Conservation (phyloP, 106 monocot species). For the Dioscorea zingiberensis region DNA sequence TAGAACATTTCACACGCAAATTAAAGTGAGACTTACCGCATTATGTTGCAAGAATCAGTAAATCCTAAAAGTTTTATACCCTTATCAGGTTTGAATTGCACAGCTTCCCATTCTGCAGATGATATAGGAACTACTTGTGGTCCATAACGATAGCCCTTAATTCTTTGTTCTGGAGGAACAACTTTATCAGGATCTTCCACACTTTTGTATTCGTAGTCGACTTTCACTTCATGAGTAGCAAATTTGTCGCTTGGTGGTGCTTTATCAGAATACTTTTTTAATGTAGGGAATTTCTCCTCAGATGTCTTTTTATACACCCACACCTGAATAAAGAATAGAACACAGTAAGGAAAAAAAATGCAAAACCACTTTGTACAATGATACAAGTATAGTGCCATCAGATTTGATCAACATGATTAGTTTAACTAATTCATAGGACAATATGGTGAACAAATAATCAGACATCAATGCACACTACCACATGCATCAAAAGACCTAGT, state of each 20-base stretch:
- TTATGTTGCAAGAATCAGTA: conserved; percentile 71
- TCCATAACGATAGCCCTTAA: conserved; percentile 94
- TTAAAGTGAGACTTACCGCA: conserved; percentile 43
- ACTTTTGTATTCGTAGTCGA: conserved; percentile 86
- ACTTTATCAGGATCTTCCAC: conserved; percentile 54
- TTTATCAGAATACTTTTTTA: conserved; percentile 94
- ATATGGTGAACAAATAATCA: no score
- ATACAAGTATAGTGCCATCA: no score
- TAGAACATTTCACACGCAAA: neutral
- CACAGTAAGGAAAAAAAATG: neutral
- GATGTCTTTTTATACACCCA: conserved; percentile 99
- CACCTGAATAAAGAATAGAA: conserved; percentile 39
- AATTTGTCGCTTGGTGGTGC: conserved; percentile 78
- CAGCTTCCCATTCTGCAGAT: conserved; percentile 73
- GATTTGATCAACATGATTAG: no score
- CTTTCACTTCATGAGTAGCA: conserved; percentile 96
- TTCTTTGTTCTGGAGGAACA: conserved; percentile 94
- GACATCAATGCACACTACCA: no score
- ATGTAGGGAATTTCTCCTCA: conserved; percentile 89
- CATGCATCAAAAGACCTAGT: no score
- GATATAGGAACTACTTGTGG: conserved; percentile 96
- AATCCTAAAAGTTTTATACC: conserved; percentile 88
- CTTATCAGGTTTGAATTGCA: conserved; percentile 86
- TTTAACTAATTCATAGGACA: no score
- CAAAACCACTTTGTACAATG: no score